Conservation (phyloP, 2,329 filamentous ascomycete genomes). For the Cladosporium velox region DNA sequence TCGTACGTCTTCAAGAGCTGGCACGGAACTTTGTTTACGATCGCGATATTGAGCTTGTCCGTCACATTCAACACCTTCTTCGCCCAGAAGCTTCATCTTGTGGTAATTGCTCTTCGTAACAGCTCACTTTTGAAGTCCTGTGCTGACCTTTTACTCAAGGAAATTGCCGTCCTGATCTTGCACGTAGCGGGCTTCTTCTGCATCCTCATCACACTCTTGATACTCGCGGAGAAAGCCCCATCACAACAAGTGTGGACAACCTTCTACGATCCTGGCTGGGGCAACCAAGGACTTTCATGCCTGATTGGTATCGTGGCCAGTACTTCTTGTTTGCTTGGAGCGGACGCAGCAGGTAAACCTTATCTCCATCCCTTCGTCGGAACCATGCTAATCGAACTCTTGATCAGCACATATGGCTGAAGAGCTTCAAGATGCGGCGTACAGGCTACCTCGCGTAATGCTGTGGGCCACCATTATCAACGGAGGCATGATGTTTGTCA, state of each 20-base stretch:
- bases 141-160: constrained; percentile 24
- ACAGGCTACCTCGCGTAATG: constrained; percentile 31
- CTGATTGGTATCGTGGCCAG: constrained; percentile 26
- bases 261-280: constrained; percentile 27
- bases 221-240: neutral
- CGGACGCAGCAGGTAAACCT: constrained; percentile 24
- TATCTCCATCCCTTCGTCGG: constrained; percentile 30
- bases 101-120: constrained; percentile 25
- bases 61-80: constrained; percentile 47
- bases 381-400: constrained; percentile 28
- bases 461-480: constrained; percentile 23
- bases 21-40: constrained; percentile 31
- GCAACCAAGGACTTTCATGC: constrained; percentile 24
- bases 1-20: constrained; percentile 26
- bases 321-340: constrained; percentile 26
- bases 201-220: constrained; percentile 37
- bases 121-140: neutral
- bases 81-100: constrained; percentile 45
- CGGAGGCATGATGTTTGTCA: constrained; percentile 23
- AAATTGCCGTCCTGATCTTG: constrained; percentile 51
- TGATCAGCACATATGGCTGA: constrained; percentile 44
- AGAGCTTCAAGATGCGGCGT: constrained; percentile 44
- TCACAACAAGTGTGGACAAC: constrained; percentile 22
- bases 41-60: constrained; percentile 28
- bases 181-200: constrained; percentile 54